Base-by-base conservation (phyloP, 208 protist species). In the Acanthamoeba triangularis region DNA sequence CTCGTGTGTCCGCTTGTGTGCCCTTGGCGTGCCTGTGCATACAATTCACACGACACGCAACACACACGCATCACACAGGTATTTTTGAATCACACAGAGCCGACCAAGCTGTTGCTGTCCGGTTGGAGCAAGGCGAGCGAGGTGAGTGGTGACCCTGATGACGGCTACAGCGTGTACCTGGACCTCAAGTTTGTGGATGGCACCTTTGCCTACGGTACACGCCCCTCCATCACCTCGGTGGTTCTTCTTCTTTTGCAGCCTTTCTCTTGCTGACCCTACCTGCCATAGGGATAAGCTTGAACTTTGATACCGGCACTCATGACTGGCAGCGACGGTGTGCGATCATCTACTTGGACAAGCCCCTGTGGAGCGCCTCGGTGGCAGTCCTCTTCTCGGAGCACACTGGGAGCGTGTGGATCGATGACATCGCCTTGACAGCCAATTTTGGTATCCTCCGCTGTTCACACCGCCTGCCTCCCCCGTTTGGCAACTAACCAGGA, bases 171-270 rank as follows among this genome's bases (percentile, higher is more conserved):
- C n/a, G 44, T 87, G n/a, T 56, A n/a, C 47, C 2, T 87, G 78
- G 78, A 87, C 30, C 41, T 87, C n/a, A 87, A 87, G 78, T 87
- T 41, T 23, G 37, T 56, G 41, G 78, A 87, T 28, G 78, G 78
- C 35, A 87, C 78, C 1, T 87, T 35, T 28, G n/a, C 49, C 28
- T 87, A 87, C 41, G 78, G 78, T 61, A n/a, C 0, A 10, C 13
- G 13, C 49, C 49, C 0, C 49, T 11, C 49, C 49, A 54, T 54
- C n/a, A n/a, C n/a, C n/a, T n/a, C n/a, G n/a, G 49, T 11, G 49
- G 20, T 13, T 6, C 54, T 61, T 23, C 11, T 25, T 23, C 3
- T 23, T 0, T 25, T 1, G 5, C 54, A 1, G n/a, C n/a, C n/a
- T n/a, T n/a, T n/a, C n/a, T 23, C 20, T 61, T 13, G 54, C 65